These are phyloP conservation scores for Asterionellopsis glacialis DNA, from an alignment of 108 stramenopile genomes.

Conservation along the genomic window DNA sequence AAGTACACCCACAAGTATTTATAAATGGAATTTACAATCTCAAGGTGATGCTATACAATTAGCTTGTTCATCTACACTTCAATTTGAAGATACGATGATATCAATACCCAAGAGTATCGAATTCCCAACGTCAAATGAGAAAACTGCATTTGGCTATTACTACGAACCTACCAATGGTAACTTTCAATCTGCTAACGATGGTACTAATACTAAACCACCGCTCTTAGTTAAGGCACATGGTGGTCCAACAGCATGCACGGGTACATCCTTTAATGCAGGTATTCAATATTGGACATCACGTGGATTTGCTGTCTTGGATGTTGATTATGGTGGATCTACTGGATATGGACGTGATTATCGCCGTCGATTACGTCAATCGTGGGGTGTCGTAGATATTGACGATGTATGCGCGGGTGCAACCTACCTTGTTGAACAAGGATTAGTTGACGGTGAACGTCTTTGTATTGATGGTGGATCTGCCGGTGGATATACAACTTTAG, in stretches of 20 bases:
- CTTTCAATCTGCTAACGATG: conserved; percentile 29
- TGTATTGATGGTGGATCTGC: conserved; percentile 85
- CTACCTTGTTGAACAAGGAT: conserved; percentile 50
- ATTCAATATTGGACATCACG: conserved; percentile 82
- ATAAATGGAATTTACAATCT: conserved; percentile 44
- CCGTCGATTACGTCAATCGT: conserved; percentile 46
- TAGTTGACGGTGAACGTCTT: conserved; percentile 54
- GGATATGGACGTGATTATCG: conserved; percentile 80
- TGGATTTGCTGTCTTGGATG: conserved; percentile 82
- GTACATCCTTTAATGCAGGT: conserved; percentile 56
- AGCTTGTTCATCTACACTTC: conserved; percentile 39
- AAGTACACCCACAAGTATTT: conserved; percentile 41
- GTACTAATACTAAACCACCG: conserved; percentile 37
- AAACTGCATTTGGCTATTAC: conserved; percentile 57
- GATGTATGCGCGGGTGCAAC: conserved; percentile 70
- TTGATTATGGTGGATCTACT: conserved; percentile 78
- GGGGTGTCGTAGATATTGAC: conserved; percentile 81
- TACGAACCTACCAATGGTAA: conserved; percentile 60
- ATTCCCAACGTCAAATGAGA: conserved; percentile 50
- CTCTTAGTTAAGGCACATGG: conserved; percentile 82
- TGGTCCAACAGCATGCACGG: conserved; percentile 70
- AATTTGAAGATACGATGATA: conserved; percentile 41
- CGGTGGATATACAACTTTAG: conserved; percentile 80
- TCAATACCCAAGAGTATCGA: conserved; percentile 52
- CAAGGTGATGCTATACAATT: conserved; percentile 27